Base-by-base conservation (phyloP, 2,329 filamentous ascomycete genomes). In the Fusarium equiseti region DNA sequence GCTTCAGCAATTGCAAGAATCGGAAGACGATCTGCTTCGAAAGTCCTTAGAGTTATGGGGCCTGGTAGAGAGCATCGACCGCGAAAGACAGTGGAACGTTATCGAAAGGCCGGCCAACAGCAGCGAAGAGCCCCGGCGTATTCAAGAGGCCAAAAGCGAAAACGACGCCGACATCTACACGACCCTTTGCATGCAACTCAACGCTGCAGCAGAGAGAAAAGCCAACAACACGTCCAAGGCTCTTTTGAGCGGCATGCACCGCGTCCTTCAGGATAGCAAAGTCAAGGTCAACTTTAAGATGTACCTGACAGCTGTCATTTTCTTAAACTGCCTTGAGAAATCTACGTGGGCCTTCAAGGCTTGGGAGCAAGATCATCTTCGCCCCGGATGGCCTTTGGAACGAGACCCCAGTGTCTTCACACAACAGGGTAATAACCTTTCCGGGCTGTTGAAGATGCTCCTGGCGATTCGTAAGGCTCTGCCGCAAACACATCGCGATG, bases 311-410 rank as follows among this genome's bases (percentile, higher is more conserved):
- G 85, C 87, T 5, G 78, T 91, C 59, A 86, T 91, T 57, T 86
- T 91, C 66, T 84, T 91, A 50, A 90, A 90, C 74, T 90, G 88
- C 70, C 83, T 91, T 16, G 89, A 91, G 75, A 91, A 91, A 79
- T 89, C 88, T 0, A 91, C 89, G 0, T 91, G 89, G 89, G 86
- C 88, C 1, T 91, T 91, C 80, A 90, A 90, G 68, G 88, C 87
- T 3, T 91, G 89, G 88, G 88, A 90, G 72, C 87, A 90, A 75
- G 85, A 88, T 59, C 86, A 87, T 52, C 83, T 90, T 27, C 84
- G 86, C 4, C 83, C 84, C 1, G 84, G 85, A 45, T 91, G 89
- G 89, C 89, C 89, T 6, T 81, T 91, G 5, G 87, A 89, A 74
- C 78, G 82, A 40, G 85, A 86, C 10, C 89, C 89, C 0, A 80